Conservation (phyloP, 108 stramenopile genomes). For the Cyclotella cryptica region DNA sequence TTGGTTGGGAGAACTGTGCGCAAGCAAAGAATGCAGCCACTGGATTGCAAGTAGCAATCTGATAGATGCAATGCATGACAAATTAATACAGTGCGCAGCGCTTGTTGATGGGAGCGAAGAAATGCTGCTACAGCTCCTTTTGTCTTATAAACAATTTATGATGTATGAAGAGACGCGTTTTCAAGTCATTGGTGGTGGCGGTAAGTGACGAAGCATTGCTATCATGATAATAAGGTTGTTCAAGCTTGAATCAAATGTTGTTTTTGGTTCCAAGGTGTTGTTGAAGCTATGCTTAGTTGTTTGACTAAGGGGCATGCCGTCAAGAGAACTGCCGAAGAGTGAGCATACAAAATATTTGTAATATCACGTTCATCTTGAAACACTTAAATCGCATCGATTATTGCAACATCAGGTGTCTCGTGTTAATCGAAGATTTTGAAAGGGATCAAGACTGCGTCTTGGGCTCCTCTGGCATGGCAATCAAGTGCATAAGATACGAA, state of each 20-base stretch:
- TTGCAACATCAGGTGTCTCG: slow-evolving; percentile 19
- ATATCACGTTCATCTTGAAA: not conserved
- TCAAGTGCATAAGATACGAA: slow-evolving; percentile 18
- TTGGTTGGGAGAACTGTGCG: slow-evolving; percentile 44
- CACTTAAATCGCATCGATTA: not conserved
- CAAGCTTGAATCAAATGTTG: not conserved
- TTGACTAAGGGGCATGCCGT: slow-evolving; percentile 1
- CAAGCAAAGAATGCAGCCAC: slow-evolving; percentile 33
- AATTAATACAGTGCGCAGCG: slow-evolving; percentile 15
- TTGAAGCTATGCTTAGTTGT: slow-evolving; percentile 33
- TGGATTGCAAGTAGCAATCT: slow-evolving; percentile 39
- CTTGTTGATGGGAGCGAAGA: slow-evolving; percentile 13
- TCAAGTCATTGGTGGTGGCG: slow-evolving; percentile 38
- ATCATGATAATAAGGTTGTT: not conserved
- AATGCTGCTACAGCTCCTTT: slow-evolving; percentile 43
- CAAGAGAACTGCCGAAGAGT: slow-evolving; percentile 24
- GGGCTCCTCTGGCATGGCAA: slow-evolving; percentile 12
- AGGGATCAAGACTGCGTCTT: slow-evolving; percentile 24
- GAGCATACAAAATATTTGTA: not conserved
- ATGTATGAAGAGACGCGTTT: slow-evolving; percentile 35
- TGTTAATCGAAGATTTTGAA: slow-evolving; percentile 36
- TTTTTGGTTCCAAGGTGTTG: slow-evolving; percentile 14
- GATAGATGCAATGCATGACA: slow-evolving; percentile 23
- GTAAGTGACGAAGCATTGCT: slow-evolving; percentile 4
- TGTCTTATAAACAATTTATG: slow-evolving; percentile 28